Evolutionary conservation across 495 filamentous ascomycete species (phyloP).

Genomic region (Parachaetomium inaequale): DNA sequence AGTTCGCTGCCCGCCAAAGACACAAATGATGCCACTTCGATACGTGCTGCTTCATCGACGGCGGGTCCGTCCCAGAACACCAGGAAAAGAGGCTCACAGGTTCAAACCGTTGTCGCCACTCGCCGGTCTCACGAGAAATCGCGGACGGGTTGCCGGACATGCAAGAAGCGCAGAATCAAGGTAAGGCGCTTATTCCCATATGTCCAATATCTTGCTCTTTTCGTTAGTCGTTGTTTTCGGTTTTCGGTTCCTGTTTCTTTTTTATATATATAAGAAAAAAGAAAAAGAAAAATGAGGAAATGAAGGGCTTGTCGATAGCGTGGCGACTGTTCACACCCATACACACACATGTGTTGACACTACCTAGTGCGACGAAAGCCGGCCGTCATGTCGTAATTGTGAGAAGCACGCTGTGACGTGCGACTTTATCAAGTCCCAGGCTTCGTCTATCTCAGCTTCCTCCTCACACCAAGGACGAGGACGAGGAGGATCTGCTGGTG

Average conservation of each 20-base stretch:
- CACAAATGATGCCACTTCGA: neutral
- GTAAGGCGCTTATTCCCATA: no score
- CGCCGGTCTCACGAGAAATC: slow-evolving; percentile 7
- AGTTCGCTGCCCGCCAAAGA: neutral
- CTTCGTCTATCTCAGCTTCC: neutral
- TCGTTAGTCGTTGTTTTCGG: neutral
- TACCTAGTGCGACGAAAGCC: slow-evolving; percentile 1
- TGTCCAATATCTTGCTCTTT: neutral
- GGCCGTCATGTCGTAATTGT: slow-evolving; percentile 7
- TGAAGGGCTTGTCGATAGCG: neutral
- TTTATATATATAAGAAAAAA: no score
- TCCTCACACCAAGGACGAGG: neutral
- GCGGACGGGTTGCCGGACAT: slow-evolving; percentile 1
- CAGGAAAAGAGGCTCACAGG: neutral
- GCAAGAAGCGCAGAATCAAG: slow-evolving; percentile 5
- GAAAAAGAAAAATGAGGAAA: neutral
- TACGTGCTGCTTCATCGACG: neutral
- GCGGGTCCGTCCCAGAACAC: neutral
- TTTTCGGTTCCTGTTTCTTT: no score
- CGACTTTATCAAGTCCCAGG: neutral
- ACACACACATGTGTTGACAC: no score
- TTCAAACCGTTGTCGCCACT: no score
- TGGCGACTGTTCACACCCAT: neutral
- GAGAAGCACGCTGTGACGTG: slow-evolving; percentile 1
- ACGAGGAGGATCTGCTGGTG: neutral